Evolutionary conservation across 2,329 filamentous ascomycete species (phyloP).

Genomic region (Nemania abortiva): DNA sequence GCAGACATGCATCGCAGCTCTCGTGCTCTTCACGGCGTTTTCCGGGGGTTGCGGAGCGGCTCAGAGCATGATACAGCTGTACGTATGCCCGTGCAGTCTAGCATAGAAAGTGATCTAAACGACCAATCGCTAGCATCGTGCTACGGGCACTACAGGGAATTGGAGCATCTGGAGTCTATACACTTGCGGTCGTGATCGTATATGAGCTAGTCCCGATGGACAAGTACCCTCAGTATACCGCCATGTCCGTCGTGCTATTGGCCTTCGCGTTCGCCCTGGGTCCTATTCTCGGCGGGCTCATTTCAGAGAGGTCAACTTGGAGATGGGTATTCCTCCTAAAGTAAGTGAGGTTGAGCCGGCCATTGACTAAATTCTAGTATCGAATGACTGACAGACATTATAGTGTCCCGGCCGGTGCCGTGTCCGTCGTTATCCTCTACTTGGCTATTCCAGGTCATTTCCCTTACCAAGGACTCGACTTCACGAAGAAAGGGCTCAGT

Average conservation of each 20-base stretch:
- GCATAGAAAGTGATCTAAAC: too few species aligned
- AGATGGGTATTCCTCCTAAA: slow-evolving; percentile 40
- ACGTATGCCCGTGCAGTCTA: background rate
- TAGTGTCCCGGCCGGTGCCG: slow-evolving; percentile 12
- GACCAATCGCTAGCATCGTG: too few species aligned
- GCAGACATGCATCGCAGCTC: slow-evolving; percentile 1
- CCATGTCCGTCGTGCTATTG: background rate
- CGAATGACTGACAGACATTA: background rate
- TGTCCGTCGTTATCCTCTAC: slow-evolving; percentile 2
- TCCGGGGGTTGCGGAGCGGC: slow-evolving; percentile 26
- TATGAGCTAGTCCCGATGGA: slow-evolving; percentile 73
- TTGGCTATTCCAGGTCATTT: slow-evolving; percentile 6
- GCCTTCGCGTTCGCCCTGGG: slow-evolving; percentile 35
- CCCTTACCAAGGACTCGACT: slow-evolving; percentile 9
- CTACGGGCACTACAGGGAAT: slow-evolving; percentile 57
- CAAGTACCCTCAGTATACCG: slow-evolving; percentile 19
- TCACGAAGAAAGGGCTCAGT: background rate
- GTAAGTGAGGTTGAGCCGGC: slow-evolving; percentile 24
- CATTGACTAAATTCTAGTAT: too few species aligned
- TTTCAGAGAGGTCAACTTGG: slow-evolving; percentile 33
- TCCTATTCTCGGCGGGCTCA: slow-evolving; percentile 37
- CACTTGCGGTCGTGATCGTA: slow-evolving; percentile 75
- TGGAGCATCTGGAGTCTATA: slow-evolving; percentile 79
- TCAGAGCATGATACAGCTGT: slow-evolving; percentile 24
- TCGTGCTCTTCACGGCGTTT: slow-evolving; percentile 24